Evolutionary conservation across 306 rosid species (phyloP), one percentile per base, ranked within the genome.

Genomic region (Ammopiptanthus mongolicus): DNA sequence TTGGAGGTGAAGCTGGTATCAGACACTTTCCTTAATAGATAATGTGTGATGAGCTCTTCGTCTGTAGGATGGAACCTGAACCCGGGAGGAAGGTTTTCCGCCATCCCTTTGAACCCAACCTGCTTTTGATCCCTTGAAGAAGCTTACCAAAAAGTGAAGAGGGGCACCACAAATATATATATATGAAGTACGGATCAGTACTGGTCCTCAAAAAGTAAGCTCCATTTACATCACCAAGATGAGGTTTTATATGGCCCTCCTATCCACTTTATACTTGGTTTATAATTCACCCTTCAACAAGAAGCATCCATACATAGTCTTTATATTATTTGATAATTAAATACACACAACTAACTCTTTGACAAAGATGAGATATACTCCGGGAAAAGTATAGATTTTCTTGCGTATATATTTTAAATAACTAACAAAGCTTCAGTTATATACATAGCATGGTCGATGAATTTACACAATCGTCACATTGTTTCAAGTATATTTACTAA

Each of bases 51-150:
- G 68, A 92, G 90, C 53, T 91, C 97, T 83, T 91, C 95, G 29
- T 91, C 97, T 11, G 97, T 91, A 3, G 97, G 97, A 69, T 91
- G 97, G 77, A 92, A 92, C 71, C 96, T 86, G 80, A 92, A 92
- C 15, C 97, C 97, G 22, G 93, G 91, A 33, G 97, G 96, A 12
- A 92, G 87, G 51, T 56, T 89, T 74, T 90, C 97, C 31, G 77
- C 91, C 93, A 88, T 52, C n/a, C 47, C 37, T 21, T 21, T 12
- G 36, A 18, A 36, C 15, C 56, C 56, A 65, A 19, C 6, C 9
- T 23, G 3, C 22, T 56, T 31, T 36, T 48, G 34, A 52, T 29
- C 4, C 25, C 61, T 76, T 67, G 8, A 23, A 55, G 12, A 13
- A 58, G 22, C 8, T 59, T 17, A 15, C 4, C 21, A 53, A 14